A percentile compares a stretch with the other conserved stretches of the same genome.
Evolutionary conservation across 805 yeast species (phyloP).

Genomic region (Candida golubevii): DNA sequence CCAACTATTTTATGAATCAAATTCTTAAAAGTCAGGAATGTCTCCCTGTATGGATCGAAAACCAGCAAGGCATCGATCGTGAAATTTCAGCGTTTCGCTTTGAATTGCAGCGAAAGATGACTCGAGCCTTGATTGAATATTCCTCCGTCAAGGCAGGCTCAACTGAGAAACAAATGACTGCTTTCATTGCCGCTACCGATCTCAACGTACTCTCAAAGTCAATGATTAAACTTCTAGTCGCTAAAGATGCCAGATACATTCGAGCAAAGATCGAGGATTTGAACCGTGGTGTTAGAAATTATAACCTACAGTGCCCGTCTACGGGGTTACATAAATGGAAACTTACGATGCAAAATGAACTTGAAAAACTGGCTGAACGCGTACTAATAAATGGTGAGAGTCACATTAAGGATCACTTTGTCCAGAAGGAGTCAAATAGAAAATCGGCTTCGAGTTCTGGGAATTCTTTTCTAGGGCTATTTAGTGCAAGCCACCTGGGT

Average conservation of each 20-base stretch:
- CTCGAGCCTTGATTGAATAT: background rate
- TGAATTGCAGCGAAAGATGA: conserved; percentile 27
- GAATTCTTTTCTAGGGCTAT: background rate
- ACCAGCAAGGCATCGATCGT: conserved; percentile 52
- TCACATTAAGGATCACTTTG: conserved; percentile 1
- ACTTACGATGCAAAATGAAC: conserved; percentile 25
- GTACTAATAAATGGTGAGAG: conserved; percentile 8
- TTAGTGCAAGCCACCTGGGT: background rate
- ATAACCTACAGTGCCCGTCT: conserved; percentile 39
- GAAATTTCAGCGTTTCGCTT: conserved; percentile 47
- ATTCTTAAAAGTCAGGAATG: conserved; percentile 73
- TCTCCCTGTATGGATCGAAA: conserved; percentile 88
- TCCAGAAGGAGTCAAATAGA: background rate
- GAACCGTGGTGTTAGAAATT: conserved; percentile 25
- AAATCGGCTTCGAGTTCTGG: background rate
- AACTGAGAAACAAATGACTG: background rate
- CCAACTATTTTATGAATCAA: conserved; percentile 69
- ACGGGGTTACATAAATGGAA: conserved; percentile 36
- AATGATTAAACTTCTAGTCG: background rate
- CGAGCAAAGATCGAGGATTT: conserved; percentile 11
- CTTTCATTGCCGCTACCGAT: background rate
- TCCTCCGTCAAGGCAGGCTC: background rate
- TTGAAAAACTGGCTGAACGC: conserved; percentile 18
- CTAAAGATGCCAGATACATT: conserved; percentile 5
- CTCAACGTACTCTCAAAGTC: background rate